Conservation (phyloP, 2,329 filamentous ascomycete species). For the Cladophialophora psammophila region DNA sequence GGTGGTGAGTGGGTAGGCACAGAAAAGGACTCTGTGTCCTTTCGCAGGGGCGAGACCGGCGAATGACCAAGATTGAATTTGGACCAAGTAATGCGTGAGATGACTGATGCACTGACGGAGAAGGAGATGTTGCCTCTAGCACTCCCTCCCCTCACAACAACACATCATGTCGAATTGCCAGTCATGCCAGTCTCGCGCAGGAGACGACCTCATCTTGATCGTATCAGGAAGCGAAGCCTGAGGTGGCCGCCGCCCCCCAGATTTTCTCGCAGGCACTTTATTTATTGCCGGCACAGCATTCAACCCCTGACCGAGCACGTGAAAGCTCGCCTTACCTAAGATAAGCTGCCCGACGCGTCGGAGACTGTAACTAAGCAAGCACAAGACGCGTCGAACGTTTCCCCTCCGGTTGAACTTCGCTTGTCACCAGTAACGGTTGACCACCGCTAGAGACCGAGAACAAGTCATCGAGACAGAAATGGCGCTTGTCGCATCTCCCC, state of each 20-base stretch:
- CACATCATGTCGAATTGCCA: constrained; percentile 7
- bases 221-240: neutral
- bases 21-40: constrained; percentile 39
- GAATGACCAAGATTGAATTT: constrained; percentile 18
- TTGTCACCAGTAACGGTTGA: neutral
- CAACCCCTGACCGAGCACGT: constrained; percentile 6
- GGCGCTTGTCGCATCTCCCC: constrained; percentile 28
- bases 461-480: constrained; percentile 14
- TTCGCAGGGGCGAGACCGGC: constrained; percentile 20
- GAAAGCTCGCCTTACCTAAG: constrained; percentile 1
- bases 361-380: constrained; percentile 16
- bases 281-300: constrained; percentile 8
- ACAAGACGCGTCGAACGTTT: constrained; percentile 23
- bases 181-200: constrained; percentile 4
- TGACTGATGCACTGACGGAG: constrained; percentile 18
- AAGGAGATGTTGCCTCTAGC: constrained; percentile 17
- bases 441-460: neutral
- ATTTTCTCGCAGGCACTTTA: constrained; percentile 7
- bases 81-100: constrained; percentile 6
- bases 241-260: constrained; percentile 7
- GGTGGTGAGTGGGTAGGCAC: constrained; percentile 25
- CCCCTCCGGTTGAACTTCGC: constrained; percentile 11
- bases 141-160: constrained; percentile 18
- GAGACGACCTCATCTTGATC: neutral
- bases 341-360: constrained; percentile 9